phyloP scores from a whole-genome alignment of 805 yeast species.

The Monosporozyma unispora region DNA sequence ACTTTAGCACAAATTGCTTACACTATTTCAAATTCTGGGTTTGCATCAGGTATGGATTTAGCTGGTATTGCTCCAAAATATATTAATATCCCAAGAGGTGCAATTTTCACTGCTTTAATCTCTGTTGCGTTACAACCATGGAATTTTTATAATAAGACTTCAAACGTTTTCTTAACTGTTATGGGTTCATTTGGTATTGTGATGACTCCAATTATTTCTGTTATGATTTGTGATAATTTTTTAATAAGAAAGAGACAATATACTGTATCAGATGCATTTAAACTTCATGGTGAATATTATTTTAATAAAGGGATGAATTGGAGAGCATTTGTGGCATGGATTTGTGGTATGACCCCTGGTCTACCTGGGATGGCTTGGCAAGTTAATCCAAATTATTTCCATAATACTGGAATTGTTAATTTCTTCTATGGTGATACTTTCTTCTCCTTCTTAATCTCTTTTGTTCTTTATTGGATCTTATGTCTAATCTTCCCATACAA shows the following conservation, averaged over 20 bases:
- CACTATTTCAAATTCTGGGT: constrained; percentile 33
- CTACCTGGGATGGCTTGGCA: constrained; percentile 40
- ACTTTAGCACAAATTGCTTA: constrained; percentile 33
- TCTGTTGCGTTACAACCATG: constrained; percentile 34
- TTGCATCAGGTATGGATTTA: constrained; percentile 38
- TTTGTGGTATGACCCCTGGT: constrained; percentile 37
- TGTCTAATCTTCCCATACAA: constrained; percentile 32
- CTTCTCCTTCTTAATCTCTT: constrained; percentile 35
- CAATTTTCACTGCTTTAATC: constrained; percentile 28
- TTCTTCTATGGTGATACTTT: constrained; percentile 38
- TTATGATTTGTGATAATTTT: constrained; percentile 36
- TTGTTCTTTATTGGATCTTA: constrained; percentile 31
- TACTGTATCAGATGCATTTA: constrained; percentile 27
- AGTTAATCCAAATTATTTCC: constrained; percentile 24
- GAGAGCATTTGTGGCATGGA: constrained; percentile 30
- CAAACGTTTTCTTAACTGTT: constrained; percentile 31
- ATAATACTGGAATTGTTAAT: constrained; percentile 32
- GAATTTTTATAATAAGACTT: constrained; percentile 32
- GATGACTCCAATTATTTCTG: constrained; percentile 33
- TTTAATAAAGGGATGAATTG: constrained; percentile 33
- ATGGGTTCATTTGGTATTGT: constrained; percentile 34
- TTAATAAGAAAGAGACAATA: constrained; percentile 31
- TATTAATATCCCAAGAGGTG: constrained; percentile 36
- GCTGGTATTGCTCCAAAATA: constrained; percentile 34
- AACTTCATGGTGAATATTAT: constrained; percentile 30